Conservation (phyloP, 139 green algal species). For the Picochlorum sp. region DNA sequence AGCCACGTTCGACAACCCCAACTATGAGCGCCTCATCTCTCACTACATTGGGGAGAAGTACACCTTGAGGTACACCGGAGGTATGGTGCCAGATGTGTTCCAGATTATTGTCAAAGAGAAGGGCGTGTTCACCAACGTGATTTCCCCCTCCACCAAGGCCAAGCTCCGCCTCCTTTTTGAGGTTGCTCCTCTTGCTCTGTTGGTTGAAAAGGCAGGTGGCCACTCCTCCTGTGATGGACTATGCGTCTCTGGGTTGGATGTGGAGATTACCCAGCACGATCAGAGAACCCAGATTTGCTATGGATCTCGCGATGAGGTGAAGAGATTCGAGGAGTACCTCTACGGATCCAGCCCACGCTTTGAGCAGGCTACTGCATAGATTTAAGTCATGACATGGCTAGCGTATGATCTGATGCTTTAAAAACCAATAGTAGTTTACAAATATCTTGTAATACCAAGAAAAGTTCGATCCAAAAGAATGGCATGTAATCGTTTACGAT, state of each 20-base stretch:
- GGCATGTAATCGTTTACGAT: constrained; percentile 1
- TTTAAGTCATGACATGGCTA: not conserved
- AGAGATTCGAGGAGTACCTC: constrained; percentile 83
- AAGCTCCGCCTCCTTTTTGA: constrained; percentile 93
- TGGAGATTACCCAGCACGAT: constrained; percentile 66
- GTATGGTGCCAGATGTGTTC: constrained; percentile 95
- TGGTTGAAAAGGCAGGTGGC: constrained; percentile 77
- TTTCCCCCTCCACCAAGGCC: constrained; percentile 84
- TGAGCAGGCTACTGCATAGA: constrained; percentile 13
- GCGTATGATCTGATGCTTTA: not conserved
- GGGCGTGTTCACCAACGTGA: constrained; percentile 92
- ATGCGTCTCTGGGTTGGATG: constrained; percentile 63
- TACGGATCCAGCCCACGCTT: constrained; percentile 59
- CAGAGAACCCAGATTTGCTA: constrained; percentile 87
- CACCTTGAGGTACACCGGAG: constrained; percentile 90
- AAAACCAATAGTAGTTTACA: not conserved
- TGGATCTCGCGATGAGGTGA: constrained; percentile 66
- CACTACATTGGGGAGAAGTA: constrained; percentile 93
- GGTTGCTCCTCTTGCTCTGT: constrained; percentile 38
- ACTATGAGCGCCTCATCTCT: constrained; percentile 80
- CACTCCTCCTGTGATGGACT: constrained; percentile 64
- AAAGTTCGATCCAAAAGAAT: not conserved
- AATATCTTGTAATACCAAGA: not conserved
- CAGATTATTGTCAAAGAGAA: constrained; percentile 96
- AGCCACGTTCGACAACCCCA: constrained; percentile 88